These are phyloP conservation scores for Vanderwaltozyma verrucispora DNA, from an alignment of 805 yeast genomes.

Conservation along the genomic window DNA sequence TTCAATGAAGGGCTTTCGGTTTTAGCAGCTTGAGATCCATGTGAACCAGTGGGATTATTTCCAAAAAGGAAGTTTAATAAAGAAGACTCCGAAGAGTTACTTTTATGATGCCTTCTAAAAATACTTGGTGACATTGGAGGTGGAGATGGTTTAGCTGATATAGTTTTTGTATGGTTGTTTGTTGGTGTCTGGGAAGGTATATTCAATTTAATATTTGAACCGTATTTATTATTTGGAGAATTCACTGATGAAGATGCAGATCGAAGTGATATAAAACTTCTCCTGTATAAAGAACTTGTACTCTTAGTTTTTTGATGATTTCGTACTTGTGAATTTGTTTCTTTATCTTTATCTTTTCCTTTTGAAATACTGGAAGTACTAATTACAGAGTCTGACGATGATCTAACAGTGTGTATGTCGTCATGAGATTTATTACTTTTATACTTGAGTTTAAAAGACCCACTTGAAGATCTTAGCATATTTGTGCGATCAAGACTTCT, in stretches of 20 bases:
- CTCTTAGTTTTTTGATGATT: conserved; percentile 23
- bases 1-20: neutral
- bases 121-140: conserved; percentile 33
- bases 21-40: neutral
- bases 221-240: neutral
- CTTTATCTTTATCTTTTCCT: conserved; percentile 13
- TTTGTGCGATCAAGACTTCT: conserved; percentile 13
- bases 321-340: conserved; percentile 14
- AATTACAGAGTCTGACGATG: conserved; percentile 24
- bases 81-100: conserved; percentile 51
- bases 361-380: conserved; percentile 2
- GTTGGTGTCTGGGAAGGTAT: conserved; percentile 13
- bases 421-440: conserved; percentile 5
- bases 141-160: conserved; percentile 3
- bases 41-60: conserved; percentile 3
- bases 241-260: conserved; percentile 6
- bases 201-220: conserved; percentile 17
- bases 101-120: conserved; percentile 54
- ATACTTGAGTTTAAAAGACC: conserved; percentile 13
- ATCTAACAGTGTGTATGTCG: conserved; percentile 10
- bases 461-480: conserved; percentile 23
- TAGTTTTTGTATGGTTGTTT: neutral
- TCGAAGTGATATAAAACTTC: conserved; percentile 27
- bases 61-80: conserved; percentile 31
- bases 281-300: conserved; percentile 26